These are phyloP conservation scores for Dactylellina sp. DNA, from an alignment of 2,329 filamentous ascomycete genomes.

Conservation along the genomic window DNA sequence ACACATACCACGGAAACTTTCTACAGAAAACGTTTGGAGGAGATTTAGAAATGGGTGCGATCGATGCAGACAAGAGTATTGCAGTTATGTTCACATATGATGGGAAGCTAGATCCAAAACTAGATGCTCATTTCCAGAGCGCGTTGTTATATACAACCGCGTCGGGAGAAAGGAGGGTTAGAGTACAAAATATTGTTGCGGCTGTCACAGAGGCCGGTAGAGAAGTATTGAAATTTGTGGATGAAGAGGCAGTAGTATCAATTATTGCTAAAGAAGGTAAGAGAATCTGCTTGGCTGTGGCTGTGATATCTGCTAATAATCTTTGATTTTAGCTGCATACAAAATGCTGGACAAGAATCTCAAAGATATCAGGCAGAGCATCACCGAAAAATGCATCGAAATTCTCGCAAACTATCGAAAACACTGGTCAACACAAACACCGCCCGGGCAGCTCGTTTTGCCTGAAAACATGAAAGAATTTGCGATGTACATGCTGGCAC, in stretches of 20 bases:
- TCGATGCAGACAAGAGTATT: slow-evolving; percentile 94
- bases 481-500: slow-evolving; percentile 91
- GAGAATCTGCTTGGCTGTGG: slow-evolving; percentile 33
- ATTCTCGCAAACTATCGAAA: slow-evolving; percentile 92
- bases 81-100: slow-evolving; percentile 94
- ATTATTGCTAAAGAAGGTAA: slow-evolving; percentile 86
- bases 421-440: slow-evolving; percentile 86
- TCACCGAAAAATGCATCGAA: slow-evolving; percentile 93
- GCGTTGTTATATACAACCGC: slow-evolving; percentile 94
- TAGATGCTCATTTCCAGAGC: slow-evolving; percentile 97
- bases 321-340: slow-evolving; percentile 72
- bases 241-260: slow-evolving; percentile 90
- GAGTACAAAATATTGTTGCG: slow-evolving; percentile 93
- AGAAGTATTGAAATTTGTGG: slow-evolving; percentile 89
- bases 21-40: slow-evolving; percentile 87
- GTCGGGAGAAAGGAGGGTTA: slow-evolving; percentile 85
- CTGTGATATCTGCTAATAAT: slow-evolving; percentile 58
- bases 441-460: slow-evolving; percentile 91
- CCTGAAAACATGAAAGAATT: slow-evolving; percentile 97
- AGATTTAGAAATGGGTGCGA: slow-evolving; percentile 90
- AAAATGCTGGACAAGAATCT: slow-evolving; percentile 80
- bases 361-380: slow-evolving; percentile 83
- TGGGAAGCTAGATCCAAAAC: slow-evolving; percentile 94
- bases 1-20: slow-evolving; percentile 96
- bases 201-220: slow-evolving; percentile 87